phyloP scores from a whole-genome alignment of 2,329 filamentous ascomycete species.

The Trichoderma simmonsii region DNA sequence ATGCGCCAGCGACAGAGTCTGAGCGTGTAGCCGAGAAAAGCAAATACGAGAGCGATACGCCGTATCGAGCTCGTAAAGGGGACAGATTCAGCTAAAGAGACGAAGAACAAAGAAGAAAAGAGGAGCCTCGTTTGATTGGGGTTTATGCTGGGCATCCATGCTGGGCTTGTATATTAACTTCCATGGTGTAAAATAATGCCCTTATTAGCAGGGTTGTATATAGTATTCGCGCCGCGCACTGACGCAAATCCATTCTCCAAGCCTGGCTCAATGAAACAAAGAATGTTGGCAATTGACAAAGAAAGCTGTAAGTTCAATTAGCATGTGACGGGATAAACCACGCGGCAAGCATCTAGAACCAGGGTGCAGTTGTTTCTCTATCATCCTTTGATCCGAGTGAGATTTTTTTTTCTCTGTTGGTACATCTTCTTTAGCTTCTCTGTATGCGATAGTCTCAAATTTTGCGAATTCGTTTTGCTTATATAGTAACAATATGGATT shows the following conservation, averaged over 20 bases:
- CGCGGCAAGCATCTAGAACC: neutral
- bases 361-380: neutral
- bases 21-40: slow-evolving; percentile 71
- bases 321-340: neutral
- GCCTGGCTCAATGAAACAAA: neutral
- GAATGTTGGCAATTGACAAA: neutral
- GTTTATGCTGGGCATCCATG: slow-evolving; percentile 1
- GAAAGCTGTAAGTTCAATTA: neutral
- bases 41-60: slow-evolving; percentile 79
- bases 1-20: slow-evolving; percentile 69
- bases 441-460: neutral
- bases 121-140: neutral
- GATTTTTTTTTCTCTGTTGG: neutral
- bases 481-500: neutral
- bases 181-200: slow-evolving; percentile 2
- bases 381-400: neutral
- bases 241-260: neutral
- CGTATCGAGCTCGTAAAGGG: slow-evolving; percentile 76
- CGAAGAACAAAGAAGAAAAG: neutral
- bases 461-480: neutral
- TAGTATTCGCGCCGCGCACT: neutral
- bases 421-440: neutral
- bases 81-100: slow-evolving; percentile 62
- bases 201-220: neutral
- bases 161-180: slow-evolving; percentile 6